phyloP scores from a whole-genome alignment of 2,329 filamentous ascomycete genomes.

The Rhinocladiella similis region DNA sequence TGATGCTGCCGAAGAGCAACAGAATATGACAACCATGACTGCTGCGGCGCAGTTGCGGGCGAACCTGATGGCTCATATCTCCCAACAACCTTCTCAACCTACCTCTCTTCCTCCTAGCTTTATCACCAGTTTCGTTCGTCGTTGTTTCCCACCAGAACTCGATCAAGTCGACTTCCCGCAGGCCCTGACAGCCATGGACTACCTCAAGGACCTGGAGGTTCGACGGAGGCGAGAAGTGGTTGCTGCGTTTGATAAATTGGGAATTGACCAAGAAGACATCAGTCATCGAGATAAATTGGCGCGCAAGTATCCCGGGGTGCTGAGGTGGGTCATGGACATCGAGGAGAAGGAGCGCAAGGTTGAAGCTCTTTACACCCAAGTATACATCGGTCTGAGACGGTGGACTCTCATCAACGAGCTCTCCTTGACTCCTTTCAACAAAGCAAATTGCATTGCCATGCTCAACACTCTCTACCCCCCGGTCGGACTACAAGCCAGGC shows the following conservation, averaged over 20 bases:
- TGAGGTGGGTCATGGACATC: slow-evolving; percentile 56
- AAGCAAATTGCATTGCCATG: slow-evolving; percentile 66
- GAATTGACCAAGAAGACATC: slow-evolving; percentile 51
- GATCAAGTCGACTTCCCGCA: slow-evolving; percentile 65
- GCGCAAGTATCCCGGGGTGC: slow-evolving; percentile 54
- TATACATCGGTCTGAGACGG: slow-evolving; percentile 62
- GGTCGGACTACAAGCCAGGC: slow-evolving; percentile 38
- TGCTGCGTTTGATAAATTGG: slow-evolving; percentile 57
- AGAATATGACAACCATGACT: slow-evolving; percentile 28
- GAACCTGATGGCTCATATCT: slow-evolving; percentile 52
- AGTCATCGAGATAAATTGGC: slow-evolving; percentile 50
- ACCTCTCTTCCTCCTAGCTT: slow-evolving; percentile 63
- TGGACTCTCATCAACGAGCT: slow-evolving; percentile 69
- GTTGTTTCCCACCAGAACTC: slow-evolving; percentile 58
- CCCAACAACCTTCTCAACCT: slow-evolving; percentile 60
- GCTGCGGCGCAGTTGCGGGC: slow-evolving; percentile 45
- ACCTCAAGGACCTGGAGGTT: slow-evolving; percentile 63
- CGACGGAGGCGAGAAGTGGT: slow-evolving; percentile 60
- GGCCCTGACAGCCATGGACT: slow-evolving; percentile 65
- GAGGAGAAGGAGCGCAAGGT: slow-evolving; percentile 53
- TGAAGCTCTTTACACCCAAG: slow-evolving; percentile 59
- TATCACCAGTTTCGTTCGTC: slow-evolving; percentile 61
- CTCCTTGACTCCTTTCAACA: slow-evolving; percentile 62
- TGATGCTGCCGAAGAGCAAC: slow-evolving; percentile 25
- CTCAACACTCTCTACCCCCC: slow-evolving; percentile 68